Evolutionary conservation across 768 basidiomycete genomes (phyloP).

Genomic region (Pisolithus sp.): DNA sequence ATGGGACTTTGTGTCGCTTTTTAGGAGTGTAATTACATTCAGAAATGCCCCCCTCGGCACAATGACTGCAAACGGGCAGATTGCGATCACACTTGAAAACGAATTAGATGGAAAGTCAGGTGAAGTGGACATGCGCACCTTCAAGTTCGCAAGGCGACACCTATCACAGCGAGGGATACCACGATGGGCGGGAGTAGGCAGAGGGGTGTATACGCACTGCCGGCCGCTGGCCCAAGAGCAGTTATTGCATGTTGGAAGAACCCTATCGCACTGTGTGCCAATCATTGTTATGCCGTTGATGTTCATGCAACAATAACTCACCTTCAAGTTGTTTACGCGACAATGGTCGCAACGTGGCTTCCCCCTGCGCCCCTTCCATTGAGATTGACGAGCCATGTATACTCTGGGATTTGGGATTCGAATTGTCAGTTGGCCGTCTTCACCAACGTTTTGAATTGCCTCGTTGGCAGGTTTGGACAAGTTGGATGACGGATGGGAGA

Average conservation of each 20-base stretch:
- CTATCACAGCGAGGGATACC: slow-evolving; percentile 71
- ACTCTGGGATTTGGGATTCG: slow-evolving; percentile 63
- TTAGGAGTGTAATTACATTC: slow-evolving; percentile 73
- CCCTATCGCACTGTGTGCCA: slow-evolving; percentile 54
- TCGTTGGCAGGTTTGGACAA: slow-evolving; percentile 35
- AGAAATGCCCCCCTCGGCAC: slow-evolving; percentile 42
- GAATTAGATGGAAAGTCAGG: slow-evolving; percentile 1
- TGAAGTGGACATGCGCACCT: slow-evolving; percentile 36
- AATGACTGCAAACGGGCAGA: slow-evolving; percentile 66
- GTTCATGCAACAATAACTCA: slow-evolving; percentile 26
- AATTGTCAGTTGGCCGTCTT: slow-evolving; percentile 53
- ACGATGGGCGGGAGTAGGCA: slow-evolving; percentile 69
- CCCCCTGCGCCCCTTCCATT: slow-evolving; percentile 69
- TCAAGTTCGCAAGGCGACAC: slow-evolving; percentile 60
- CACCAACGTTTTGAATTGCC: slow-evolving; percentile 32
- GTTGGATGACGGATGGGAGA: slow-evolving; percentile 6
- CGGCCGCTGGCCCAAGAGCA: slow-evolving; percentile 59
- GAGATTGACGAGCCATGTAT: slow-evolving; percentile 63
- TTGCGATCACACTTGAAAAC: slow-evolving; percentile 59
- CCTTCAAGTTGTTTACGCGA: slow-evolving; percentile 66
- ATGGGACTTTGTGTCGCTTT: slow-evolving; percentile 51
- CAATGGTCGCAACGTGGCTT: slow-evolving; percentile 73
- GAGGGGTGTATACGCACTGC: slow-evolving; percentile 66
- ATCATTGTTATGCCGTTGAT: slow-evolving; percentile 8
- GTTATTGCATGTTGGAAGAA: slow-evolving; percentile 65